phyloP scores from a whole-genome alignment of 2,329 filamentous ascomycete genomes.

The Aspergillus ibericus region DNA sequence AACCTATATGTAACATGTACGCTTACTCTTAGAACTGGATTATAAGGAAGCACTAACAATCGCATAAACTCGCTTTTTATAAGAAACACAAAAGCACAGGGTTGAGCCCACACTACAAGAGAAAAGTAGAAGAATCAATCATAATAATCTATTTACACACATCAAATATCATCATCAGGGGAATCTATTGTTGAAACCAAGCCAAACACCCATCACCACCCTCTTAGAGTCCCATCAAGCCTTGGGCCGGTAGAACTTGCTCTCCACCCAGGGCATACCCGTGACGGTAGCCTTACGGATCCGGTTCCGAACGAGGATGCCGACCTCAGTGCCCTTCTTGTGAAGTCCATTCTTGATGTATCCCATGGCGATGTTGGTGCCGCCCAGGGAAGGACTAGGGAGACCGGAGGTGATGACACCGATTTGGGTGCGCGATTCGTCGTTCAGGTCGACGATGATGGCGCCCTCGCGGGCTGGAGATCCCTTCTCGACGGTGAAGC shows the following conservation, averaged over 20 bases:
- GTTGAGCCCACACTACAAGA: neutral
- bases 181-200: constrained; percentile 2
- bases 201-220: neutral
- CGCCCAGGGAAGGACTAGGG: constrained; percentile 77
- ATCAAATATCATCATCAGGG: neutral
- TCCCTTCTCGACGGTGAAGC: constrained; percentile 73
- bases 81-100: neutral
- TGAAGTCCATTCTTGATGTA: constrained; percentile 80
- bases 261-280: constrained; percentile 86
- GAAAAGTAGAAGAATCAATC: neutral
- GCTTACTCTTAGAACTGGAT: too few relatives aligned
- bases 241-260: constrained; percentile 65
- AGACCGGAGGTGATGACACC: constrained; percentile 86
- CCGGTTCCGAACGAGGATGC: constrained; percentile 75
- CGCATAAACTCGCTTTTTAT: neutral
- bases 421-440: constrained; percentile 63
- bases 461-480: constrained; percentile 89
- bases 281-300: constrained; percentile 71
- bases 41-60: neutral
- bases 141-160: neutral
- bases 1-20: too few relatives aligned
- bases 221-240: neutral
- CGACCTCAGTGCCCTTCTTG: constrained; percentile 79
- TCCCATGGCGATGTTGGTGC: constrained; percentile 92
- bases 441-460: constrained; percentile 63